Evolutionary conservation across 2,329 filamentous ascomycete genomes (phyloP).

Genomic region (Talaromyces sp.): DNA sequence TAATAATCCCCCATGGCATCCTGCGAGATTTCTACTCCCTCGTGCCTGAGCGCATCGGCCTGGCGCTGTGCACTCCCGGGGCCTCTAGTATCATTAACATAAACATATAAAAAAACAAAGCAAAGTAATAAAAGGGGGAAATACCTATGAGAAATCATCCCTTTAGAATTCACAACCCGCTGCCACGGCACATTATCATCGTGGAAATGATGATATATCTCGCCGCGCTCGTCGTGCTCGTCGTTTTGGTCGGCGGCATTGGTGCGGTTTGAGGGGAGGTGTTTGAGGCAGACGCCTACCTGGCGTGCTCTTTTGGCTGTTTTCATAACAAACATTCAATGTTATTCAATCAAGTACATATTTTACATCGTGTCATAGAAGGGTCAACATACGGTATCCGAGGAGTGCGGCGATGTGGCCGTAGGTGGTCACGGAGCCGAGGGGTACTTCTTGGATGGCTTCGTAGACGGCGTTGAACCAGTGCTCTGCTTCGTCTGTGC

Average conservation of each 20-base stretch:
- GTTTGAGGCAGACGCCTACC: slow-evolving; percentile 85
- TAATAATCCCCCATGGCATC: slow-evolving; percentile 42
- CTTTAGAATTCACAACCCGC: slow-evolving; percentile 82
- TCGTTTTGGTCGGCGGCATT: neutral
- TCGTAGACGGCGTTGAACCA: slow-evolving; percentile 66
- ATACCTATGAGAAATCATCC: slow-evolving; percentile 78
- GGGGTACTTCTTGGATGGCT: slow-evolving; percentile 79
- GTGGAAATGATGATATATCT: slow-evolving; percentile 56
- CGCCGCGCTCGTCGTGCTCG: slow-evolving; percentile 9
- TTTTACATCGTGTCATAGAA: no score
- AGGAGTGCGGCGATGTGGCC: slow-evolving; percentile 63
- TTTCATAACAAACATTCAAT: slow-evolving; percentile 5
- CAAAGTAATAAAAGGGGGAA: slow-evolving; percentile 11
- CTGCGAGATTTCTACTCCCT: slow-evolving; percentile 39
- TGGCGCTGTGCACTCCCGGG: slow-evolving; percentile 41
- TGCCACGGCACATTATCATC: slow-evolving; percentile 86
- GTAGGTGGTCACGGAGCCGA: slow-evolving; percentile 81
- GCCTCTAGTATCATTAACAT: slow-evolving; percentile 23
- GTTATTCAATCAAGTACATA: no score
- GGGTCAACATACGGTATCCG: slow-evolving; percentile 50
- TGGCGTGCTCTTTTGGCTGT: slow-evolving; percentile 71
- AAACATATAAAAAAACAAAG: neutral
- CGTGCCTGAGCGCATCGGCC: slow-evolving; percentile 34
- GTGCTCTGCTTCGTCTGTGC: slow-evolving; percentile 45
- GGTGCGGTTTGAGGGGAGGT: slow-evolving; percentile 55